These are phyloP conservation scores for Thielaviopsis punctulata DNA, from an alignment of 2,329 filamentous ascomycete genomes.

Conservation along the genomic window DNA sequence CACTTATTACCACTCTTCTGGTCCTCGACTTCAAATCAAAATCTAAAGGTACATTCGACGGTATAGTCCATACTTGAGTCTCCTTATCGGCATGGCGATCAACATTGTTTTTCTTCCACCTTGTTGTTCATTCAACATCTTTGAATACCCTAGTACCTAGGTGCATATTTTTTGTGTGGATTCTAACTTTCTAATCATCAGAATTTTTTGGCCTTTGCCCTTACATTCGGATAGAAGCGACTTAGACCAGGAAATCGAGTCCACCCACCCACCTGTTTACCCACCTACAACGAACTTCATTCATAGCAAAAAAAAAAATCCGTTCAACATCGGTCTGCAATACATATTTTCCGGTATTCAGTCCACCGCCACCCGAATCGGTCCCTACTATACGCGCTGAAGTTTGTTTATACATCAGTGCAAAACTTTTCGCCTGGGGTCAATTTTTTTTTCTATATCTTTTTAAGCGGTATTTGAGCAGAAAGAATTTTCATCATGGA, in stretches of 20 bases:
- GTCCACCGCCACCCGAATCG: neutral
- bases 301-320: neutral
- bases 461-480: neutral
- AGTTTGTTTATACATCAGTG: no score
- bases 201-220: neutral
- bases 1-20: neutral
- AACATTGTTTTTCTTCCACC: neutral
- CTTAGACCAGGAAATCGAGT: neutral
- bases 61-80: neutral
- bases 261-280: neutral
- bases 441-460: no score
- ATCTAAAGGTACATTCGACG: neutral
- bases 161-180: neutral
- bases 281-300: neutral
- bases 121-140: no score
- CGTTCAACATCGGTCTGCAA: neutral
- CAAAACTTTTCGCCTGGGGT: no score
- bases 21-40: neutral
- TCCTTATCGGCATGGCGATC: neutral
- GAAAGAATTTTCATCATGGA: constrained; percentile 6
- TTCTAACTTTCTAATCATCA: neutral
- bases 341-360: neutral
- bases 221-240: neutral
- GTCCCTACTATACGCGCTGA: neutral
- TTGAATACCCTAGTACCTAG: neutral